These are phyloP conservation scores for Penicillium diatomitis DNA, from an alignment of 495 filamentous ascomycete genomes.

Conservation along the genomic window DNA sequence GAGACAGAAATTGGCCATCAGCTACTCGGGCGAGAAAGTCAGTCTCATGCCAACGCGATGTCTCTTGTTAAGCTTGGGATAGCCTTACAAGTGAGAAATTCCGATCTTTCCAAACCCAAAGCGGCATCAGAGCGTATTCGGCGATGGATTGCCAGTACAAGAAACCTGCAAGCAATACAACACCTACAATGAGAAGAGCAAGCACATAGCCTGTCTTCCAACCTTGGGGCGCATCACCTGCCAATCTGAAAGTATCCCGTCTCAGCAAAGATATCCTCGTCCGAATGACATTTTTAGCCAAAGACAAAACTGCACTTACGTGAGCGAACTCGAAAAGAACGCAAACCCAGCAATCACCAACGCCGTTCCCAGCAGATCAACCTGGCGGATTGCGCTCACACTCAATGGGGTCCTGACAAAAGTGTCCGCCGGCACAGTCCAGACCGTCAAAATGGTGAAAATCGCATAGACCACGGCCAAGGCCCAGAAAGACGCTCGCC, in stretches of 20 bases:
- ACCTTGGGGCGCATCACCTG: slow-evolving; percentile 45
- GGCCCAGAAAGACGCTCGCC: slow-evolving; percentile 58
- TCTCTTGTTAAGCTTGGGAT: neutral
- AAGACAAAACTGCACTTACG: slow-evolving; percentile 33
- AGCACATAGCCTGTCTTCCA: slow-evolving; percentile 61
- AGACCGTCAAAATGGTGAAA: slow-evolving; percentile 49
- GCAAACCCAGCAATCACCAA: slow-evolving; percentile 57
- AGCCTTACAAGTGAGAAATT: slow-evolving; percentile 27
- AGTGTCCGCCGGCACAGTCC: slow-evolving; percentile 54
- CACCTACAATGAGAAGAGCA: slow-evolving; percentile 51
- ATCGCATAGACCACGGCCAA: slow-evolving; percentile 53
- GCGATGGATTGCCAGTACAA: slow-evolving; percentile 50
- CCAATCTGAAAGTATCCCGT: slow-evolving; percentile 24
- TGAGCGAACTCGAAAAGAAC: slow-evolving; percentile 53
- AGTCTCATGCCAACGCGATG: too few relatives aligned
- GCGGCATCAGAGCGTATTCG: slow-evolving; percentile 25
- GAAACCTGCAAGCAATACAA: slow-evolving; percentile 50
- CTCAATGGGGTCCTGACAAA: slow-evolving; percentile 37
- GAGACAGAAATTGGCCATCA: slow-evolving; percentile 24
- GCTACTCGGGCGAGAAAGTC: slow-evolving; percentile 1
- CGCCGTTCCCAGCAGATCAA: slow-evolving; percentile 58
- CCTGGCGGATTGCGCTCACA: slow-evolving; percentile 39
- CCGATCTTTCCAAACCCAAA: slow-evolving; percentile 30
- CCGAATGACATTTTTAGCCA: neutral
- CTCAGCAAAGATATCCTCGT: neutral